A percentile compares a stretch with the other conserved stretches of the same genome.
Conservation (phyloP, 2,329 filamentous ascomycete genomes). For the Xylaria sp. region DNA sequence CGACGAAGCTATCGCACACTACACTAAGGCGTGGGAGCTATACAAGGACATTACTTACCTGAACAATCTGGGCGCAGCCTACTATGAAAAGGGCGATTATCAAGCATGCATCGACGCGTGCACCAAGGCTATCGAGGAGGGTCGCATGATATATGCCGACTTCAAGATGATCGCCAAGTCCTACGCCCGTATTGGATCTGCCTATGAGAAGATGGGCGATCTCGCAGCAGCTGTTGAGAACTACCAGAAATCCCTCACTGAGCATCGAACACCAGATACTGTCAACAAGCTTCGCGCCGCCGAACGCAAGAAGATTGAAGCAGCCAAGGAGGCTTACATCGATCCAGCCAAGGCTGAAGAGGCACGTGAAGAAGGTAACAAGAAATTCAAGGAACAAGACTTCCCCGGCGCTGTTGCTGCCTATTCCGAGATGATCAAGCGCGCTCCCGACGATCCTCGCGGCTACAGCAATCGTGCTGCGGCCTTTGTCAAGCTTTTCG, state of each 20-base stretch:
- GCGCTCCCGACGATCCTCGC: constrained; percentile 88
- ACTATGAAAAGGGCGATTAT: constrained; percentile 97
- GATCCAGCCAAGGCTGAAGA: constrained; percentile 93
- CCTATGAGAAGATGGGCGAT: constrained; percentile 91
- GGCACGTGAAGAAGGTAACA: constrained; percentile 92
- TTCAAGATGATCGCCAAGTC: constrained; percentile 99
- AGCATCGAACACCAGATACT: constrained; percentile 95
- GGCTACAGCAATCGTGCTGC: constrained; percentile 98
- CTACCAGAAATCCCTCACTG: constrained; percentile 93
- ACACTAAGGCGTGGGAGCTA: constrained; percentile 92
- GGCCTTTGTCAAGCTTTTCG: constrained; percentile 95
- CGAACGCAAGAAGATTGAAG: constrained; percentile 85
- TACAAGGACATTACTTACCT: constrained; percentile 98
- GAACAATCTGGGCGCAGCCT: constrained; percentile 93
- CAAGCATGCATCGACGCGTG: constrained; percentile 87
- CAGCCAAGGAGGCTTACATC: constrained; percentile 82
- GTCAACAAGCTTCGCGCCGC: constrained; percentile 90
- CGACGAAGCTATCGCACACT: constrained; percentile 93
- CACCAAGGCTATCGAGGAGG: constrained; percentile 88
- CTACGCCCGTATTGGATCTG: constrained; percentile 93
- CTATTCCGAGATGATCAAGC: constrained; percentile 97
- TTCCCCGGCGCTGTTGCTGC: constrained; percentile 95
- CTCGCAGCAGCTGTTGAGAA: constrained; percentile 82
- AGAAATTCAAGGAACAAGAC: constrained; percentile 96
- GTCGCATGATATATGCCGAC: constrained; percentile 88